Percentiles rank a stretch among this genome's conserved stretches.
phyloP scores from a whole-genome alignment of 2,329 filamentous ascomycete genomes.

The Alternaria sp. region DNA sequence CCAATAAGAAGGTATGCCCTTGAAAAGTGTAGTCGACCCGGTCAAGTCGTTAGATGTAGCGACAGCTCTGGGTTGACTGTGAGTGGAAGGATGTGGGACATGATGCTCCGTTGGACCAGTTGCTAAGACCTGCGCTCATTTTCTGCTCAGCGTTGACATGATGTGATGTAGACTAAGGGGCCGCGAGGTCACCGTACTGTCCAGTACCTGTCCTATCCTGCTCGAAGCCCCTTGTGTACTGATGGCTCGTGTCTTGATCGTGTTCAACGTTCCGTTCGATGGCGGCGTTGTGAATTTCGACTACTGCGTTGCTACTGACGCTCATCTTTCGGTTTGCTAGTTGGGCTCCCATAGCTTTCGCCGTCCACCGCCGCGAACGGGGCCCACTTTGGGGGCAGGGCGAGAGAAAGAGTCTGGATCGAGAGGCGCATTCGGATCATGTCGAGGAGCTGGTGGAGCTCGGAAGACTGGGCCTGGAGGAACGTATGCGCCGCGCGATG shows the following conservation, averaged over 20 bases:
- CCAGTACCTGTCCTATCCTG: slow-evolving; percentile 1
- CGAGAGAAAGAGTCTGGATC: slow-evolving; percentile 50
- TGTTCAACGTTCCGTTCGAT: slow-evolving; percentile 2
- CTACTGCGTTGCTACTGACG: slow-evolving; percentile 12
- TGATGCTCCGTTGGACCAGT: background rate
- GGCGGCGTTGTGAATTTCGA: slow-evolving; percentile 2
- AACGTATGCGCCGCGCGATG: slow-evolving; percentile 39
- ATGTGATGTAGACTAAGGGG: background rate
- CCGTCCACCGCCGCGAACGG: slow-evolving; percentile 41
- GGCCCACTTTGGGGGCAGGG: slow-evolving; percentile 36
- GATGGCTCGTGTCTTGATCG: slow-evolving; percentile 1
- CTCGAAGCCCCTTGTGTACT: background rate
- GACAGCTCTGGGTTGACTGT: slow-evolving; percentile 4
- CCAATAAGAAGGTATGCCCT: background rate
- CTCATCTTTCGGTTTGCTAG: slow-evolving; percentile 23
- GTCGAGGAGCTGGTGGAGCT: slow-evolving; percentile 33
- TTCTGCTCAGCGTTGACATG: background rate
- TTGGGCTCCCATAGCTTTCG: slow-evolving; percentile 51
- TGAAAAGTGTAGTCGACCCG: background rate
- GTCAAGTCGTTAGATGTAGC: slow-evolving; percentile 3
- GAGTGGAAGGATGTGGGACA: background rate
- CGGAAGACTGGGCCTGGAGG: slow-evolving; percentile 36
- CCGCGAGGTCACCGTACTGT: background rate
- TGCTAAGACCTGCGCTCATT: background rate
- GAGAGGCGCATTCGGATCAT: slow-evolving; percentile 47